Evolutionary conservation across 352 stramenopile species (phyloP).

Genomic region (Hyaloperonospora brassicae): DNA sequence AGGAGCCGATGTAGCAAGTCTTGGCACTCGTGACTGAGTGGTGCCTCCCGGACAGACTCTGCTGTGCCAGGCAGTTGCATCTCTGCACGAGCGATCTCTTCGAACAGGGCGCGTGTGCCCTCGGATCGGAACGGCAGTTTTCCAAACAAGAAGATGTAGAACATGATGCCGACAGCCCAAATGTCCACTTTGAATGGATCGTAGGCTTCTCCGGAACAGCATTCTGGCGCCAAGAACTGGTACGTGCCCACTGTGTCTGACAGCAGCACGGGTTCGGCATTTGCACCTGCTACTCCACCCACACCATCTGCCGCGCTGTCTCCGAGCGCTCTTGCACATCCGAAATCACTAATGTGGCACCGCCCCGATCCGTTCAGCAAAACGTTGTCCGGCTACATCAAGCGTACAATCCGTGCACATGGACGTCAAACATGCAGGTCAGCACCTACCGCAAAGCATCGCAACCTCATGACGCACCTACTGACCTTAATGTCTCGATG

Average conservation of each 20-base stretch:
- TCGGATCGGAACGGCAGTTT: slow-evolving; percentile 71
- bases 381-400: slow-evolving; percentile 75
- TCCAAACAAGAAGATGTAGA: slow-evolving; percentile 84
- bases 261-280: slow-evolving; percentile 25
- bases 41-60: slow-evolving; percentile 8
- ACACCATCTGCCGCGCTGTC: neutral
- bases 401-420: neutral
- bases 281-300: neutral
- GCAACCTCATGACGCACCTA: slow-evolving; percentile 39
- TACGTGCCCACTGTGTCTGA: slow-evolving; percentile 86
- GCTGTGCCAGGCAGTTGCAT: slow-evolving; percentile 26
- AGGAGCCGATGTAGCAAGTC: slow-evolving; percentile 52
- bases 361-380: slow-evolving; percentile 69
- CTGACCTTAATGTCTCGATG: slow-evolving; percentile 84
- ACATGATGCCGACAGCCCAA: slow-evolving; percentile 77
- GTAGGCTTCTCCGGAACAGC: slow-evolving; percentile 74
- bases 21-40: slow-evolving; percentile 24
- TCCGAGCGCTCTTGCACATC: slow-evolving; percentile 54
- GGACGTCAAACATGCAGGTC: neutral
- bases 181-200: slow-evolving; percentile 78
- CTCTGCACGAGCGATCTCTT: slow-evolving; percentile 52
- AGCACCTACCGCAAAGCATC: neutral
- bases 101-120: slow-evolving; percentile 67
- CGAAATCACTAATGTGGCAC: slow-evolving; percentile 85
- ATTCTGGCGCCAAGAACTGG: slow-evolving; percentile 86